Evolutionary conservation across 129 eudicot species (phyloP).

Genomic region (Lonicera japonica): DNA sequence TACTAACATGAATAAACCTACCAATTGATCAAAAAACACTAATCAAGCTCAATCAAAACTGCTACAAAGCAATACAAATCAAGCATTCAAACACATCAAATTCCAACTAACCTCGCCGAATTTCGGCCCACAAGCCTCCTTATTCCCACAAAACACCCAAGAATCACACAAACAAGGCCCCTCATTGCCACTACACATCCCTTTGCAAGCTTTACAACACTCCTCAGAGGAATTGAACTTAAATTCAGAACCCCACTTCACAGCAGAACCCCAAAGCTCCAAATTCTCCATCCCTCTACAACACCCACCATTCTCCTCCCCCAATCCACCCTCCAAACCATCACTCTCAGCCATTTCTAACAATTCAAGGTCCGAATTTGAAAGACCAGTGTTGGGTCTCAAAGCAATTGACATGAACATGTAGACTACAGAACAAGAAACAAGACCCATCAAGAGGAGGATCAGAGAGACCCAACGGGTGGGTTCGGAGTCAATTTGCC

Average conservation of each 20-base stretch:
- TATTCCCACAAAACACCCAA: slow-evolving; percentile 92
- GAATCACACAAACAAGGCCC: slow-evolving; percentile 96
- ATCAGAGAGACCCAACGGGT: slow-evolving; percentile 45
- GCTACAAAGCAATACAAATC: not conserved
- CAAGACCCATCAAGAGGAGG: slow-evolving; percentile 53
- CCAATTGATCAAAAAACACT: not conserved
- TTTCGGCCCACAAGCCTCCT: slow-evolving; percentile 56
- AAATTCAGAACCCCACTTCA: slow-evolving; percentile 83
- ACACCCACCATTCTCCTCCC: slow-evolving; percentile 44
- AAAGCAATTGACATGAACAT: slow-evolving; percentile 42
- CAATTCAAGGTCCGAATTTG: slow-evolving; percentile 18
- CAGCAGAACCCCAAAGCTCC: slow-evolving; percentile 94
- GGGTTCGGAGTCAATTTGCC: slow-evolving; percentile 49
- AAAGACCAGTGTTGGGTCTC: slow-evolving; percentile 20
- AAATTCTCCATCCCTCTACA: slow-evolving; percentile 73
- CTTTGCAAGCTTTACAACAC: slow-evolving; percentile 85
- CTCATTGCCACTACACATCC: slow-evolving; percentile 63
- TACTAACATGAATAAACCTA: no score
- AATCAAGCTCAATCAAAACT: not conserved
- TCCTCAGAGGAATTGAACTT: slow-evolving; percentile 67
- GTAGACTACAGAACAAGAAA: slow-evolving; percentile 56
- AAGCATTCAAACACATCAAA: slow-evolving; percentile 14
- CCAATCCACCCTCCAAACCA: slow-evolving; percentile 5
- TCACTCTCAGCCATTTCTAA: not conserved
- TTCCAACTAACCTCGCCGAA: slow-evolving; percentile 80